These are phyloP conservation scores for Neopestalotiopsis sp. DNA, from an alignment of 2,329 filamentous ascomycete genomes.

Conservation along the genomic window DNA sequence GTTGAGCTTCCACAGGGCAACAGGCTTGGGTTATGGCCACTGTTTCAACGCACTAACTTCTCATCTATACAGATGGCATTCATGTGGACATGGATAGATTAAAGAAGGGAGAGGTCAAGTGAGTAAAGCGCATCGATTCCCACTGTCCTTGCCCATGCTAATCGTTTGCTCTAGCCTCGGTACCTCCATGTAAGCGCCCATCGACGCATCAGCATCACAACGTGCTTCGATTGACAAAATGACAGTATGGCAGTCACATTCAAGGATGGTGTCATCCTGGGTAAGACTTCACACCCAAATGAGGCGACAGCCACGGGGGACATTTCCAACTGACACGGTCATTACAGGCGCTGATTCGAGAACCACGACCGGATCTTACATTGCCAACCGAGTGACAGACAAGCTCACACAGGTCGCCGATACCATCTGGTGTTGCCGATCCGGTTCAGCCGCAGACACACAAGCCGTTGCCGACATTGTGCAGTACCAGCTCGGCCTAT, in stretches of 20 bases:
- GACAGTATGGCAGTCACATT: conserved; percentile 97
- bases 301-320: neutral
- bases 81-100: conserved; percentile 98
- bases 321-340: neutral
- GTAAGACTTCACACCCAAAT: conserved; percentile 45
- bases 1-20: conserved; percentile 25
- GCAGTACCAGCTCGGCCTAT: conserved; percentile 93
- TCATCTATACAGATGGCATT: conserved; percentile 79
- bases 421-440: conserved; percentile 99
- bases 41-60: conserved; percentile 29
- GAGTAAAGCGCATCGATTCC: conserved; percentile 45
- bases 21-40: conserved; percentile 27
- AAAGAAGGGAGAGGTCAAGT: conserved; percentile 99
- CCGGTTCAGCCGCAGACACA: conserved; percentile 95
- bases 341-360: conserved; percentile 84
- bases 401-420: conserved; percentile 98
- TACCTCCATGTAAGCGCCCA: conserved; percentile 84
- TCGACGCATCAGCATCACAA: conserved; percentile 14
- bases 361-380: conserved; percentile 97
- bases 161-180: conserved; percentile 69
- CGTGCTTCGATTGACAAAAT: conserved; percentile 25
- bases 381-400: conserved; percentile 98
- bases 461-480: conserved; percentile 98
- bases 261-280: conserved; percentile 95
- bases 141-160: neutral